Evolutionary conservation across 2,329 filamentous ascomycete species (phyloP).

Genomic region (Trichoderma koningii): DNA sequence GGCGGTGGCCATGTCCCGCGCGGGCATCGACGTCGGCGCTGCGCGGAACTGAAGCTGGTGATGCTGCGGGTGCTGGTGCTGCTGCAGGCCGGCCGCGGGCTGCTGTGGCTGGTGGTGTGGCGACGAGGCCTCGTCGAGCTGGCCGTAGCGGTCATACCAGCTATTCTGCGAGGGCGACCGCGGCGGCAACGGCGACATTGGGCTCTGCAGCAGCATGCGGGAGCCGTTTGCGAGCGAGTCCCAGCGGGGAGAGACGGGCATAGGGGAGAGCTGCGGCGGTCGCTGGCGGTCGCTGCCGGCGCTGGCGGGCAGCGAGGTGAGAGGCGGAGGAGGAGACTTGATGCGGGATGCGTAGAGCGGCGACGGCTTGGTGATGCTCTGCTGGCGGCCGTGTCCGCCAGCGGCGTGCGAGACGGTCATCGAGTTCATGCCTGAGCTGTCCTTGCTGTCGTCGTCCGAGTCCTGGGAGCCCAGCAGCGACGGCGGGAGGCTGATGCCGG

Average conservation of each 20-base stretch:
- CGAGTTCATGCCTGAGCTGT: slow-evolving; percentile 29
- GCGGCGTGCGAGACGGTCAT: slow-evolving; percentile 31
- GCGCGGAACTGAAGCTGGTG: slow-evolving; percentile 24
- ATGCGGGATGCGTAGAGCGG: slow-evolving; percentile 34
- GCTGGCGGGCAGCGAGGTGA: slow-evolving; percentile 18
- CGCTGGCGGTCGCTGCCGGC: slow-evolving; percentile 15
- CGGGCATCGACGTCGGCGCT: neutral
- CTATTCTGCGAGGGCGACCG: slow-evolving; percentile 21
- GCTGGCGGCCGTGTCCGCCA: slow-evolving; percentile 26
- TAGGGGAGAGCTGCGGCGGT: slow-evolving; percentile 37
- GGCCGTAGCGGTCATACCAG: slow-evolving; percentile 28
- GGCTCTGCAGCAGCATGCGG: slow-evolving; percentile 34
- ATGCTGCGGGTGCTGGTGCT: slow-evolving; percentile 8
- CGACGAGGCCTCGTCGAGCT: slow-evolving; percentile 30
- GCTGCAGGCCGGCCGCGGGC: slow-evolving; percentile 23
- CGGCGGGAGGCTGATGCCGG: slow-evolving; percentile 23
- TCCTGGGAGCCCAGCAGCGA: slow-evolving; percentile 31
- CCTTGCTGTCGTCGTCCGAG: neutral
- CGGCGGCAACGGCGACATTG: slow-evolving; percentile 29
- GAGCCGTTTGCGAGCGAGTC: slow-evolving; percentile 43
- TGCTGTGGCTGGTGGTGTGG: slow-evolving; percentile 33
- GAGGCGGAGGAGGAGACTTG: slow-evolving; percentile 29
- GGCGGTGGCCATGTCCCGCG: slow-evolving; percentile 29
- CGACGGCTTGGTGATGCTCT: slow-evolving; percentile 30
- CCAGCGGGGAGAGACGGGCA: slow-evolving; percentile 49